These are phyloP conservation scores for Auxenochlorella pyrenoidosa DNA, from an alignment of 139 green algal species.

Conservation along the genomic window DNA sequence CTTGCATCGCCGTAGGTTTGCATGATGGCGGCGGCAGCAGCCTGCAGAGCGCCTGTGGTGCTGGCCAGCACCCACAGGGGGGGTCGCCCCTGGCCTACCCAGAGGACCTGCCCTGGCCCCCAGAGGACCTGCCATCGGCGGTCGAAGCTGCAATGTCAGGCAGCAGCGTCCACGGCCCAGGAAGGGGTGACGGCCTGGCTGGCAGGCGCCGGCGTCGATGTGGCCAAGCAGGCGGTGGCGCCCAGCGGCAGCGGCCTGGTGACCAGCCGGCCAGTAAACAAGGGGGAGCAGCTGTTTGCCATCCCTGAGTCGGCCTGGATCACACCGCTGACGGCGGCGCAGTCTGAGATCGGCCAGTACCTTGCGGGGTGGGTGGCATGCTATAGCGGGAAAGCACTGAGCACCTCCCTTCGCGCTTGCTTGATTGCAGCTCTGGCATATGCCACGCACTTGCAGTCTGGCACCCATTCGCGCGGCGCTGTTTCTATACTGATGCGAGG, in stretches of 20 bases:
- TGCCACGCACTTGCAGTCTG: no score
- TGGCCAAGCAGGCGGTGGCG: conserved; percentile 15
- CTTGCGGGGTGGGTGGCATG: conserved; percentile 15
- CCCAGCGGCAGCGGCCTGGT: conserved; percentile 21
- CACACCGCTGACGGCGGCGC: conserved; percentile 29
- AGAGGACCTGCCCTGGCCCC: background rate
- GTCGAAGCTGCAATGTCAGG: background rate
- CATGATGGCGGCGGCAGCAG: no score
- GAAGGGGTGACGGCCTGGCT: conserved; percentile 26
- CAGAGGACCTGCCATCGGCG: no score
- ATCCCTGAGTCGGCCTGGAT: conserved; percentile 61
- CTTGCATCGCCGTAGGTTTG: no score
- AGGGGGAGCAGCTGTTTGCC: conserved; percentile 40
- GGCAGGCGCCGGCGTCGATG: conserved; percentile 33
- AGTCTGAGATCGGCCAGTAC: conserved; percentile 36
- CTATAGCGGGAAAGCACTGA: no score
- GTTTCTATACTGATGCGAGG: no score
- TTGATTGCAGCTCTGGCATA: background rate
- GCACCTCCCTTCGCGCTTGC: background rate
- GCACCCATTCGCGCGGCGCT: background rate
- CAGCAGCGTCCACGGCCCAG: background rate
- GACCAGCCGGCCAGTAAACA: background rate
- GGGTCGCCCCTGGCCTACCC: background rate
- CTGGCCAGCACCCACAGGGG: background rate
- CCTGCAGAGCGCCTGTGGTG: no score